Base-by-base conservation (phyloP, 129 eudicot genomes). In the Glebionis coronaria region DNA sequence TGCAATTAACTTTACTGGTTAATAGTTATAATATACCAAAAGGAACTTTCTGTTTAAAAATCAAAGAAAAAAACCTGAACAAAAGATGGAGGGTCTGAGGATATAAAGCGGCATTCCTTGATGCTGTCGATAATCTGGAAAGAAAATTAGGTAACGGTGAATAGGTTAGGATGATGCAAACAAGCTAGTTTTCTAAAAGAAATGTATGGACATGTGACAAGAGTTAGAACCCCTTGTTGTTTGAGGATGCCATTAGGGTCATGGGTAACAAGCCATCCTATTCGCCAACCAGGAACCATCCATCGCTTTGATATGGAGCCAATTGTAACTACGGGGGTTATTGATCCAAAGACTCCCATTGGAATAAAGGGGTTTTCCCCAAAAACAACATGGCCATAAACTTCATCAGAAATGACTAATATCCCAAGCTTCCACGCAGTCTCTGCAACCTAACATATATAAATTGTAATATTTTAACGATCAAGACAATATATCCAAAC, bases 281-380 rank as follows among this genome's bases (percentile, higher is more conserved):
- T 66, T 4, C 87, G 76, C 87, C 87, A 82, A 29, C 87, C 87
- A 42, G 87, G 87, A 72, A 82, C 67, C 18, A 79, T 75, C 87
- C 87, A 79, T 72, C 84, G 69, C 71, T 82, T 82, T 57, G 84
- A 79, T 15, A 82, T 50, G 2, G 84, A 60, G 46, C 87, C 87
- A 11, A 76, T 44, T 31, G 87, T 79, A 10, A 79, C 27, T 56
- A 83, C 84, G 15, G 84, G 87, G 44, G 73, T 65, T 38, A 79
- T 54, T 35, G 56, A 40, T 63, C 79, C 87, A 76, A 72, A 83
- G 25, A 76, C 68, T 6, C 87, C 87, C 79, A 80, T 77, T 6
- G 84, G 87, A 18, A 79, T 67, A 73, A 75, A 83, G 8, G 84
- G 84, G 2, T 52, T 76, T 35, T 63, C 63, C 15, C 87, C 84